phyloP scores from a whole-genome alignment of 164 flowering plant genomes.

The Piper longum region DNA sequence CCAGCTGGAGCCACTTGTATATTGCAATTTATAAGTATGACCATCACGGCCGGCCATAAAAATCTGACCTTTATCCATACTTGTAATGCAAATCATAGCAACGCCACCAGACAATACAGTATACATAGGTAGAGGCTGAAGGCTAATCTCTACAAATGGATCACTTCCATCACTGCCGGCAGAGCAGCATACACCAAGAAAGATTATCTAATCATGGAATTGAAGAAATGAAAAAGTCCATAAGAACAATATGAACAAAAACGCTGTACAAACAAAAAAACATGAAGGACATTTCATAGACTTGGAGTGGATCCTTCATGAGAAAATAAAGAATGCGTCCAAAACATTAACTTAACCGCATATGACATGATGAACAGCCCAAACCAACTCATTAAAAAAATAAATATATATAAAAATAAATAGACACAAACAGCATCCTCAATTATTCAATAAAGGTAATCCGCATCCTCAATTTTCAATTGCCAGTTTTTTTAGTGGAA shows the following conservation, averaged over 20 bases:
- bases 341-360: too few relatives aligned
- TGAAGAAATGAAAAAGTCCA: constrained; percentile 4
- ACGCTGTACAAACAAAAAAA: background rate
- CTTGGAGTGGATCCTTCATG: background rate
- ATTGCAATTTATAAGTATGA: constrained; percentile 77
- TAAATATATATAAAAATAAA: too few relatives aligned
- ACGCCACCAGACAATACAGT: constrained; percentile 90
- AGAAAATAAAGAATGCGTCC: background rate
- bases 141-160: constrained; percentile 82
- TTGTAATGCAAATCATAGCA: constrained; percentile 82
- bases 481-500: too few relatives aligned
- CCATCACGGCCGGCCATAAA: constrained; percentile 97
- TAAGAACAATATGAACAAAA: background rate
- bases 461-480: too few relatives aligned
- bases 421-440: too few relatives aligned
- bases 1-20: constrained; percentile 87
- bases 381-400: too few relatives aligned
- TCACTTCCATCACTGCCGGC: constrained; percentile 71
- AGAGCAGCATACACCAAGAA: constrained; percentile 89
- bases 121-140: constrained; percentile 90
- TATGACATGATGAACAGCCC: too few relatives aligned
- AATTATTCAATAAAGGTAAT: too few relatives aligned
- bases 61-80: constrained; percentile 80
- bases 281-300: background rate
- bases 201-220: constrained; percentile 49